A percentile compares a stretch with the other conserved stretches of the same genome.
These are phyloP conservation scores for Magnusiomyces ingens DNA, from an alignment of 1,139 yeast genomes.

Conservation along the genomic window DNA sequence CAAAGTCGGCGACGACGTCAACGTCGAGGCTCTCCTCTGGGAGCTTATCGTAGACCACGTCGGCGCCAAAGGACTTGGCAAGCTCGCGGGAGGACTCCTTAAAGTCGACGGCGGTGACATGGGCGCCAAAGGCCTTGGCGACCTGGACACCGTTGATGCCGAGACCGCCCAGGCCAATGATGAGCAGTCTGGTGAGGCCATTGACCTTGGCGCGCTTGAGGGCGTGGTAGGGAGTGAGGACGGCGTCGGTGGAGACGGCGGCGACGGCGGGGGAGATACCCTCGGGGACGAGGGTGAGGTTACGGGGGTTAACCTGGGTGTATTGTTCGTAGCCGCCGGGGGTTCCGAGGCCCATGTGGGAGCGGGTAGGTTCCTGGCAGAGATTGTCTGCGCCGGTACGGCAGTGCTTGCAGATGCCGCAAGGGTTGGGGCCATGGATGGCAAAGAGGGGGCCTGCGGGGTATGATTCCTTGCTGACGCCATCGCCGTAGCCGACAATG, in stretches of 20 bases:
- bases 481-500: slow-evolving; percentile 39
- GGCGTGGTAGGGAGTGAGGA: slow-evolving; percentile 48
- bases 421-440: slow-evolving; percentile 36
- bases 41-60: slow-evolving; percentile 38
- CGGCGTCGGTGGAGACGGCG: slow-evolving; percentile 47
- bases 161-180: slow-evolving; percentile 47
- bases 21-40: slow-evolving; percentile 20
- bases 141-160: slow-evolving; percentile 48
- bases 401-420: slow-evolving; percentile 43
- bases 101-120: slow-evolving; percentile 39
- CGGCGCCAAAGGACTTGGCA: slow-evolving; percentile 40
- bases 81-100: slow-evolving; percentile 32
- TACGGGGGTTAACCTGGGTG: slow-evolving; percentile 30
- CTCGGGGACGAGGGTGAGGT: slow-evolving; percentile 39
- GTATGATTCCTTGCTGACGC: slow-evolving; percentile 30
- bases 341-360: slow-evolving; percentile 35
- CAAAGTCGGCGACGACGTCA: slow-evolving; percentile 40
- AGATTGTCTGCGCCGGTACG: slow-evolving; percentile 40
- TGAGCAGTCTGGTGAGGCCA: slow-evolving; percentile 39
- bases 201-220: slow-evolving; percentile 33
- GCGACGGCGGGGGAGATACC: slow-evolving; percentile 42
- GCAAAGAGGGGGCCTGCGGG: slow-evolving; percentile 38
- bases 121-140: slow-evolving; percentile 38
- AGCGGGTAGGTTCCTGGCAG: slow-evolving; percentile 27
- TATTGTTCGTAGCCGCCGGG: slow-evolving; percentile 51